Conservation (phyloP, 352 stramenopile genomes). For the Phytopythium ostracodes region DNA sequence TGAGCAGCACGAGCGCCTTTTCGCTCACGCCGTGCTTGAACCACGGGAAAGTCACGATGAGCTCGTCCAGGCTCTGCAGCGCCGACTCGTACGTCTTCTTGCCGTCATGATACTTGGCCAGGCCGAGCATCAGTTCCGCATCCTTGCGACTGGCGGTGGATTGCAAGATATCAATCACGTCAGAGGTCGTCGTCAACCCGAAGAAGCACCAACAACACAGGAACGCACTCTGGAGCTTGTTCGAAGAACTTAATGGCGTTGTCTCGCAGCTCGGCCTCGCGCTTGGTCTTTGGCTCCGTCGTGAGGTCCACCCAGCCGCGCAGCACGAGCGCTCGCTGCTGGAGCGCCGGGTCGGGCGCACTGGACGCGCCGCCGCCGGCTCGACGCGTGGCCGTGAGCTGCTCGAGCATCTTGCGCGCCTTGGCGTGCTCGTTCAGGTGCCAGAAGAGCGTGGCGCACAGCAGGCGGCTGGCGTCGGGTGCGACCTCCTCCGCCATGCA, state of each 20-base stretch:
- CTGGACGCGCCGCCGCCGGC: conserved; percentile 11
- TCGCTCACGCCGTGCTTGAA: conserved; percentile 82
- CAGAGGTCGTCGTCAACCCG: background rate
- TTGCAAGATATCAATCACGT: background rate
- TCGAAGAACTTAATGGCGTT: conserved; percentile 64
- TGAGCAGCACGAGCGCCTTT: conserved; percentile 77
- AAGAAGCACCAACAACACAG: background rate
- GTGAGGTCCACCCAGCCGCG: conserved; percentile 78
- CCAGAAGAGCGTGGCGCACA: conserved; percentile 80
- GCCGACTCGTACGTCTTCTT: conserved; percentile 65
- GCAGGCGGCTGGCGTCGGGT: conserved; percentile 42
- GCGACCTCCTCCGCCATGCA: conserved; percentile 76
- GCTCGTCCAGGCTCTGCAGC: conserved; percentile 67
- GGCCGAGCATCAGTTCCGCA: conserved; percentile 61
- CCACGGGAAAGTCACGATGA: conserved; percentile 77
- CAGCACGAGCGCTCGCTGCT: conserved; percentile 52
- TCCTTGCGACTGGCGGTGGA: conserved; percentile 52
- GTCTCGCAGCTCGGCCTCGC: conserved; percentile 56
- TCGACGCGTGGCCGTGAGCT: conserved; percentile 27
- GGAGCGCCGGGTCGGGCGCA: conserved; percentile 19
- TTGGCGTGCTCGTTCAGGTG: conserved; percentile 60
- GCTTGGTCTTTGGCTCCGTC: conserved; percentile 62
- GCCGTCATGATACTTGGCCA: conserved; percentile 69
- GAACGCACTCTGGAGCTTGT: conserved; percentile 50
- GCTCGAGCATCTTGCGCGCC: conserved; percentile 67